Conservation (phyloP, 2,329 filamentous ascomycete genomes). For the Epichloe hybrida region DNA sequence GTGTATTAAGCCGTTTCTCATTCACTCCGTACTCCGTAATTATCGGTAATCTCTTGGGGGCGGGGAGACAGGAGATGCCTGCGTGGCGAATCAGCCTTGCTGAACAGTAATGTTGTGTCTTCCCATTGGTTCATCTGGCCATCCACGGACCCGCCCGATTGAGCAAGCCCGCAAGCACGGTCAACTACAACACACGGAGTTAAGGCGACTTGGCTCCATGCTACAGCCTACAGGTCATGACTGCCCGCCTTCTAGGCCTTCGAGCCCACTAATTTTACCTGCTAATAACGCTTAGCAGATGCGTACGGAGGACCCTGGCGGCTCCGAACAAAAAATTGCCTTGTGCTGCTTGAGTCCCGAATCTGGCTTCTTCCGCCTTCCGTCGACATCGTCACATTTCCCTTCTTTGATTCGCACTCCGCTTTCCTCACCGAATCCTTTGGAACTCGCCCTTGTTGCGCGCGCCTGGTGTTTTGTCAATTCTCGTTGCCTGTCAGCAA, state of each 20-base stretch:
- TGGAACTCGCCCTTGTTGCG: not conserved
- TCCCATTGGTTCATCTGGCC: slow-evolving; percentile 13
- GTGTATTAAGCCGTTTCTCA: too few species aligned
- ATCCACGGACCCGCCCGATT: slow-evolving; percentile 3
- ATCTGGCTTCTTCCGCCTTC: too few species aligned
- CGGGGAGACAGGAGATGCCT: too few species aligned
- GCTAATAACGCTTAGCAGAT: too few species aligned
- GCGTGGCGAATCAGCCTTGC: slow-evolving; percentile 13
- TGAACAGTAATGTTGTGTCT: slow-evolving; percentile 16
- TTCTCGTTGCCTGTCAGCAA: too few species aligned
- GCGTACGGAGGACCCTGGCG: not conserved
- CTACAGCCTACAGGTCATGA: not conserved
- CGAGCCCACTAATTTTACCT: not conserved
- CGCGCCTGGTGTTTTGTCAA: too few species aligned
- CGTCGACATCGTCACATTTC: too few species aligned
- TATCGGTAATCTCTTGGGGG: too few species aligned
- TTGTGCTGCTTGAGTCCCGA: too few species aligned
- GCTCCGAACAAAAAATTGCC: too few species aligned
- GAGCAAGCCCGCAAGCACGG: not conserved
- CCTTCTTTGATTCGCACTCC: too few species aligned
- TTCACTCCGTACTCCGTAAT: too few species aligned
- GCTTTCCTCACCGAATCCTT: not conserved
- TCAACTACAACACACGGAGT: not conserved
- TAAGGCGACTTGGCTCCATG: not conserved
- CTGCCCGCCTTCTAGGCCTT: not conserved